These are phyloP conservation scores for Hypoxylon sp. DNA, from an alignment of 2,329 filamentous ascomycete species.

Conservation along the genomic window DNA sequence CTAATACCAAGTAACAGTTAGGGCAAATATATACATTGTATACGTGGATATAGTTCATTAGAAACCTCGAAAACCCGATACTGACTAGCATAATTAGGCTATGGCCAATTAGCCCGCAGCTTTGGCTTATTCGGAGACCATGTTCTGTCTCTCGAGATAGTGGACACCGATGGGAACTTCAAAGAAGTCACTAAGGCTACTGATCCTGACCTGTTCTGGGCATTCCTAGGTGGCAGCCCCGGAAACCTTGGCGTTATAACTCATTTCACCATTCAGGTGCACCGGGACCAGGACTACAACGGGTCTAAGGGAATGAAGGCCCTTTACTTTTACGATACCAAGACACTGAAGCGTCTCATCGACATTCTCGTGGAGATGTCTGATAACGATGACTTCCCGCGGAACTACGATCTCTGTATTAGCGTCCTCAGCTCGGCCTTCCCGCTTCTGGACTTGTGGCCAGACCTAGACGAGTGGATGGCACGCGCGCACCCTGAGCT, in stretches of 20 bases:
- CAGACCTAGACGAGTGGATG: constrained; percentile 57
- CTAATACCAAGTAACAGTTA: not conserved
- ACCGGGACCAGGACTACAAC: constrained; percentile 58
- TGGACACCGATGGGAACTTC: constrained; percentile 63
- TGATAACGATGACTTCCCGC: constrained; percentile 60
- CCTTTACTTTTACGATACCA: constrained; percentile 59
- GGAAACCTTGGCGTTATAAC: constrained; percentile 71
- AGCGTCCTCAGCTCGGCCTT: constrained; percentile 62
- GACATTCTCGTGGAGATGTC: constrained; percentile 61
- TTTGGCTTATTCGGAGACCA: constrained; percentile 71
- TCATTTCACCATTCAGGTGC: constrained; percentile 66
- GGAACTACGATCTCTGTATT: constrained; percentile 64
- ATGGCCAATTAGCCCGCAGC: constrained; percentile 63
- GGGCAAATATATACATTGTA: not conserved
- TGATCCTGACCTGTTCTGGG: constrained; percentile 73
- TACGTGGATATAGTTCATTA: not conserved
- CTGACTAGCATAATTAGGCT: constrained; percentile 49
- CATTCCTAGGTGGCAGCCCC: constrained; percentile 70
- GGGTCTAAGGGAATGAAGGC: constrained; percentile 62
- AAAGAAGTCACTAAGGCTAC: constrained; percentile 63
- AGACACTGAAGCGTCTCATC: constrained; percentile 58
- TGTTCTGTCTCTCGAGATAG: constrained; percentile 63
- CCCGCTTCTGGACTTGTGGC: constrained; percentile 56
- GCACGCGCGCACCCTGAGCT: constrained; percentile 56
- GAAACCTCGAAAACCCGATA: not conserved